Evolutionary conservation across 768 basidiomycete genomes (phyloP).

Genomic region (Paxillus involutus): DNA sequence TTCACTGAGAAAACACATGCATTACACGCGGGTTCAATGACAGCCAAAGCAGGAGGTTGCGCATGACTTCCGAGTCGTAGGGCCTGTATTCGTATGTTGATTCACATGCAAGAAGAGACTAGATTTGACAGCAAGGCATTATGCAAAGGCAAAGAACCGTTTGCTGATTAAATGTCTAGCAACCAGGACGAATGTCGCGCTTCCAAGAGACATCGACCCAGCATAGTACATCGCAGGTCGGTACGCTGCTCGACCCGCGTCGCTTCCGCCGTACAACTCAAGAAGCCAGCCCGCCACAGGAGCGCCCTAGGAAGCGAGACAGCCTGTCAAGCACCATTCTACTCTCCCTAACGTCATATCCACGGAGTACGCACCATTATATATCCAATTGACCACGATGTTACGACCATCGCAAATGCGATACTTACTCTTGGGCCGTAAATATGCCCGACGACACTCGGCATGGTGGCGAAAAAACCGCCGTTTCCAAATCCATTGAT

Average conservation of each 20-base stretch:
- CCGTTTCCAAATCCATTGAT: conserved; percentile 31
- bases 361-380: conserved; percentile 14
- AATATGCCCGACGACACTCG: conserved; percentile 28
- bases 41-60: too few species aligned
- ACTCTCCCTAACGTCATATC: neutral
- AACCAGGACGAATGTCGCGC: conserved; percentile 19
- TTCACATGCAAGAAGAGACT: neutral
- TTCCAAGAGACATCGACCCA: conserved; percentile 25
- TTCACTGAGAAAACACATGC: too few species aligned
- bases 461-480: conserved; percentile 35
- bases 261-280: conserved; percentile 21
- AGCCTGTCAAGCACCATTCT: neutral
- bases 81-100: neutral
- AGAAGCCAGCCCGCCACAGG: conserved; percentile 31
- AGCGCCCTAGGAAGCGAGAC: conserved; percentile 18
- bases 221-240: conserved; percentile 33
- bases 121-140: neutral
- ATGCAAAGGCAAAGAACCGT: conserved; percentile 13
- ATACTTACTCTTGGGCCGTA: conserved; percentile 31
- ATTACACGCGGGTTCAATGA: too few species aligned
- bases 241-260: conserved; percentile 20
- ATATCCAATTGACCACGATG: conserved; percentile 32
- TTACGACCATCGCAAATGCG: conserved; percentile 35
- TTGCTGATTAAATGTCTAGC: conserved; percentile 6
- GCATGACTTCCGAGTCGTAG: neutral